Percentiles rank a stretch among this genome's conserved stretches.
These are phyloP conservation scores for Fusarium albidum DNA, from an alignment of 2,329 filamentous ascomycete genomes.

Conservation along the genomic window DNA sequence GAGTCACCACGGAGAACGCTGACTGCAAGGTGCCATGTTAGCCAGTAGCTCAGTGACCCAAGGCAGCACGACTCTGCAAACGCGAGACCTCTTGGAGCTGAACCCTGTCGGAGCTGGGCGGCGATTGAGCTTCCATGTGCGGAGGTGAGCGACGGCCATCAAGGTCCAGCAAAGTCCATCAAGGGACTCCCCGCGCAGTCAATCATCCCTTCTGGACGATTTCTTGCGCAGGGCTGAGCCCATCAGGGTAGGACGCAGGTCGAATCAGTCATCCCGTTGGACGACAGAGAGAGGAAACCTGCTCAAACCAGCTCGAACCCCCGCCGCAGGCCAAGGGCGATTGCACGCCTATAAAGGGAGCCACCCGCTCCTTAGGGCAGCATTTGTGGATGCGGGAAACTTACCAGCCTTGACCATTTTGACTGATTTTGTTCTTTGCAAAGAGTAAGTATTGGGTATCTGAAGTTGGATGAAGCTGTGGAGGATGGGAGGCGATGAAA, in stretches of 20 bases:
- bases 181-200: constrained; percentile 41
- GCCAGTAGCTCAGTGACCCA: constrained; percentile 15
- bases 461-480: constrained; percentile 29
- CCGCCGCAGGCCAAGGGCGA: constrained; percentile 27
- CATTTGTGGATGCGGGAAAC: constrained; percentile 41
- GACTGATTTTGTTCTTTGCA: constrained; percentile 58
- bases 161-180: constrained; percentile 38
- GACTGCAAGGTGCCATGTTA: constrained; percentile 64
- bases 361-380: constrained; percentile 22
- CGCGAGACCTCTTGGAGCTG: not conserved
- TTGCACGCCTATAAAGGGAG: constrained; percentile 40
- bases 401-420: constrained; percentile 99
- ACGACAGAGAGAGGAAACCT: constrained; percentile 52
- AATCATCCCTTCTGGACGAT: constrained; percentile 4
- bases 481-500: constrained; percentile 25
- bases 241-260: constrained; percentile 54
- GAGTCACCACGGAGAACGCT: constrained; percentile 97
- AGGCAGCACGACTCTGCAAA: not conserved
- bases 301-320: constrained; percentile 66
- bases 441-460: constrained; percentile 20
- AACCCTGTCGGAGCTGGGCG: constrained; percentile 10
- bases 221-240: constrained; percentile 36
- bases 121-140: constrained; percentile 6
- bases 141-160: not conserved
- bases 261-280: constrained; percentile 38